Evolutionary conservation across 768 basidiomycete species (phyloP).

Genomic region (Lentinus brumalis): DNA sequence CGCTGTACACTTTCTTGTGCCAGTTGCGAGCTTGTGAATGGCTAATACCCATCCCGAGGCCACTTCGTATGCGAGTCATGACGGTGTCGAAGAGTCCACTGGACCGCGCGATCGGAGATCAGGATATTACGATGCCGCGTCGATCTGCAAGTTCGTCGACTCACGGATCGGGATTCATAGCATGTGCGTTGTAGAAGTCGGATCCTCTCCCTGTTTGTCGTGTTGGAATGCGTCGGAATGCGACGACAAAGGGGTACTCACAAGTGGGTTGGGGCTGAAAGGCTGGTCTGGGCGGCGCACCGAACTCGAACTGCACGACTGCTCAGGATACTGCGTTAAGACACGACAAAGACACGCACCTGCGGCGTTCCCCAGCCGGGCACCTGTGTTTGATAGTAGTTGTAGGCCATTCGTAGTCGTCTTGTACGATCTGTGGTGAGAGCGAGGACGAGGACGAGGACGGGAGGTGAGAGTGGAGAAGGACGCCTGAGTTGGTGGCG

Average conservation of each 20-base stretch:
- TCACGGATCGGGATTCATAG: slow-evolving; percentile 58
- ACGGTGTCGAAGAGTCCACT: slow-evolving; percentile 41
- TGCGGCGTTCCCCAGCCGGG: slow-evolving; percentile 54
- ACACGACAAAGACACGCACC: slow-evolving; percentile 26
- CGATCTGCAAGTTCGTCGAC: slow-evolving; percentile 23
- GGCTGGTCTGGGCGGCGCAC: slow-evolving; percentile 34
- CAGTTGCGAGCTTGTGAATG: slow-evolving; percentile 62
- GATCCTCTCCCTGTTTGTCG: slow-evolving; percentile 53
- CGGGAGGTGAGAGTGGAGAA: slow-evolving; percentile 18
- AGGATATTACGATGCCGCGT: slow-evolving; percentile 16
- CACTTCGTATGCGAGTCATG: slow-evolving; percentile 32
- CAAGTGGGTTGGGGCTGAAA: slow-evolving; percentile 55
- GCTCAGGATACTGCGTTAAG: neutral
- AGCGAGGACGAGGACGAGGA: slow-evolving; percentile 48
- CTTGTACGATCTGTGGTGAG: slow-evolving; percentile 13
- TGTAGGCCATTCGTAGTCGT: slow-evolving; percentile 19
- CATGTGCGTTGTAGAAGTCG: slow-evolving; percentile 68
- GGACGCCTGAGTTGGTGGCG: slow-evolving; percentile 6
- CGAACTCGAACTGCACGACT: slow-evolving; percentile 34
- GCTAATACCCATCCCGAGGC: slow-evolving; percentile 46
- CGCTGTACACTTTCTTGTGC: slow-evolving; percentile 69
- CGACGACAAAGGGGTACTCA: slow-evolving; percentile 42
- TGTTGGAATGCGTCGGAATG: neutral
- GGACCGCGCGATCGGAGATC: neutral
- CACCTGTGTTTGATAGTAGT: slow-evolving; percentile 24